Conservation (phyloP, 352 stramenopile genomes). For the Globisporangium iwayamae region DNA sequence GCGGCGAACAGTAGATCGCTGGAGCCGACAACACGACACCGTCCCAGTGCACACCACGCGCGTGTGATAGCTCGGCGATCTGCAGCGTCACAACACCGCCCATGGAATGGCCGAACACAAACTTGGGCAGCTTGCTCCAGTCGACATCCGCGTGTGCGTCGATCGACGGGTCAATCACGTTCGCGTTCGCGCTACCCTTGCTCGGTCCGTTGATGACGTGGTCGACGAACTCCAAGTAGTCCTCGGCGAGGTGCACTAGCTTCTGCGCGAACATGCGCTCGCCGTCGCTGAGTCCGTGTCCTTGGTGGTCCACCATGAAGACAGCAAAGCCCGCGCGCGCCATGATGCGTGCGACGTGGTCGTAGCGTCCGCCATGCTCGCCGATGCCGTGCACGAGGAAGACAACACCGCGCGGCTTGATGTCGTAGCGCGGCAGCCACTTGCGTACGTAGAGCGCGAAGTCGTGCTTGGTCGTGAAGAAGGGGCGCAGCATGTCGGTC, state of each 20-base stretch:
- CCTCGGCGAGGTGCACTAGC: slow-evolving; percentile 39
- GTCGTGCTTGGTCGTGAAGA: slow-evolving; percentile 33
- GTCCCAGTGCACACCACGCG: slow-evolving; percentile 25
- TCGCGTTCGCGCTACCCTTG: slow-evolving; percentile 14
- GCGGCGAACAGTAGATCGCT: slow-evolving; percentile 28
- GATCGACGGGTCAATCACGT: slow-evolving; percentile 26
- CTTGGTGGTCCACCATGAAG: slow-evolving; percentile 58
- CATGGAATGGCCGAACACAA: slow-evolving; percentile 60
- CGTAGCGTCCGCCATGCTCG: slow-evolving; percentile 48
- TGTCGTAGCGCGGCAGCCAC: slow-evolving; percentile 32
- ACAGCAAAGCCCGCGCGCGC: slow-evolving; percentile 39
- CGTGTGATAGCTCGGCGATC: slow-evolving; percentile 21
- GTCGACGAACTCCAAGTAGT: slow-evolving; percentile 53
- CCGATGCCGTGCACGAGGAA: slow-evolving; percentile 59
- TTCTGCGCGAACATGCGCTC: slow-evolving; percentile 50
- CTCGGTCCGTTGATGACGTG: slow-evolving; percentile 27
- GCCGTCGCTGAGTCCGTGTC: slow-evolving; percentile 54
- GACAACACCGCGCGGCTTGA: slow-evolving; percentile 27
- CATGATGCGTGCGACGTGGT: slow-evolving; percentile 40
- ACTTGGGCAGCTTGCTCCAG: slow-evolving; percentile 43
- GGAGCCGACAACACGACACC: slow-evolving; percentile 41
- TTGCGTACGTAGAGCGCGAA: slow-evolving; percentile 44
- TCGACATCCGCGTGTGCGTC: slow-evolving; percentile 28
- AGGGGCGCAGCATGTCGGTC: slow-evolving; percentile 23
- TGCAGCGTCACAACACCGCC: slow-evolving; percentile 40